Conservation (phyloP, 2,329 filamentous ascomycete species). For the Didymella segeticola region DNA sequence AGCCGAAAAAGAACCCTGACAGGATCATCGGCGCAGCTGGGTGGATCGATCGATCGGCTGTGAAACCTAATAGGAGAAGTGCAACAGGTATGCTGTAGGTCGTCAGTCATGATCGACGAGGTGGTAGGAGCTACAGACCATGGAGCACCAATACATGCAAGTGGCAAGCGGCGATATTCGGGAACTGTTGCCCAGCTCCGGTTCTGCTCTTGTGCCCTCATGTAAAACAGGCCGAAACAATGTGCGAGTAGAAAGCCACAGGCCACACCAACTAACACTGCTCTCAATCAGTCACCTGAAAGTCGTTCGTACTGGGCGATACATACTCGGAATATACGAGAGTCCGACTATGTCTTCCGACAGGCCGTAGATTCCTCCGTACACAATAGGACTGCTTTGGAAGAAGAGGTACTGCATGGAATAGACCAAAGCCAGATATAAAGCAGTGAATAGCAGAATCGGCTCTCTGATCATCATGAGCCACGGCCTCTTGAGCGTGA, state of each 20-base stretch:
- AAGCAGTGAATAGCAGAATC: constrained; percentile 72
- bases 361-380: constrained; percentile 39
- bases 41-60: constrained; percentile 22
- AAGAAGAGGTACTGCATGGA: constrained; percentile 73
- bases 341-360: neutral
- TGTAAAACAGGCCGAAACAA: neutral
- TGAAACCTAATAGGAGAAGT: constrained; percentile 2
- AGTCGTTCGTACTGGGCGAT: neutral
- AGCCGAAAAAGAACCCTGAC: constrained; percentile 57
- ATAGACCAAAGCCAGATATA: constrained; percentile 67
- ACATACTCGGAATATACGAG: constrained; percentile 8
- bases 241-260: constrained; percentile 1
- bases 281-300: neutral
- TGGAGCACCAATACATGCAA: constrained; percentile 72
- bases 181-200: constrained; percentile 42
- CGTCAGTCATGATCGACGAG: neutral
- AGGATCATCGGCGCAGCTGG: constrained; percentile 41
- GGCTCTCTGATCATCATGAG: constrained; percentile 71
- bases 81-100: constrained; percentile 1
- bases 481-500: constrained; percentile 8
- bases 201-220: neutral
- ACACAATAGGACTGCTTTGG: constrained; percentile 71
- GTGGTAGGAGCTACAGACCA: constrained; percentile 43
- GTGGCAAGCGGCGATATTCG: constrained; percentile 71
- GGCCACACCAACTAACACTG: constrained; percentile 4